These are phyloP conservation scores for Fusarium veterinarium DNA, from an alignment of 2,329 filamentous ascomycete species.

Conservation along the genomic window DNA sequence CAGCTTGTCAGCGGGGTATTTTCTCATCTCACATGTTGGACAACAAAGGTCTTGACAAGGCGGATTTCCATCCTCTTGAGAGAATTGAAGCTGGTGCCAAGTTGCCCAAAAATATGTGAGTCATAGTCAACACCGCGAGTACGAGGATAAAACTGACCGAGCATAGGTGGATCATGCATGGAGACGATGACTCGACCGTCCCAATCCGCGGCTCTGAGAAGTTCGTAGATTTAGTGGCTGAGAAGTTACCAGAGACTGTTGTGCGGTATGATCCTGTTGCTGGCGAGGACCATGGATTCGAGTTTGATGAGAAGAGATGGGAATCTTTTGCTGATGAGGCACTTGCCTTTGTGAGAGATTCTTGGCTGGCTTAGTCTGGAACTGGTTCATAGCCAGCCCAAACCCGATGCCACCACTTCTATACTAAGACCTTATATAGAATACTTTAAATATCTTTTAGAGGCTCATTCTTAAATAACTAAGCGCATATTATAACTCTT, in stretches of 20 bases:
- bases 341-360: conserved; percentile 27
- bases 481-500: too few species aligned
- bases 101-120: conserved; percentile 33
- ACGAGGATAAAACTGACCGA: neutral
- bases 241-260: conserved; percentile 7
- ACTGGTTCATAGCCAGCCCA: too few species aligned
- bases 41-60: conserved; percentile 3
- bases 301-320: conserved; percentile 34
- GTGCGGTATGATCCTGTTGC: conserved; percentile 31
- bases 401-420: too few species aligned
- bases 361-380: conserved; percentile 15
- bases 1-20: conserved; percentile 16
- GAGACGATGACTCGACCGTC: conserved; percentile 30
- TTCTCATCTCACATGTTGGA: conserved; percentile 33
- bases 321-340: conserved; percentile 19
- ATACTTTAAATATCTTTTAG: too few species aligned
- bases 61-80: conserved; percentile 23
- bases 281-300: conserved; percentile 40
- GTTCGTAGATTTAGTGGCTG: conserved; percentile 12
- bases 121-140: too few species aligned
- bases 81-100: conserved; percentile 25
- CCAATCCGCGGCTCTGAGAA: conserved; percentile 2
- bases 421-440: too few species aligned
- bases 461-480: too few species aligned
- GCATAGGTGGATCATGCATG: conserved; percentile 38